phyloP scores from a whole-genome alignment of 305 asterid species.

The Fraxinus nigra region DNA sequence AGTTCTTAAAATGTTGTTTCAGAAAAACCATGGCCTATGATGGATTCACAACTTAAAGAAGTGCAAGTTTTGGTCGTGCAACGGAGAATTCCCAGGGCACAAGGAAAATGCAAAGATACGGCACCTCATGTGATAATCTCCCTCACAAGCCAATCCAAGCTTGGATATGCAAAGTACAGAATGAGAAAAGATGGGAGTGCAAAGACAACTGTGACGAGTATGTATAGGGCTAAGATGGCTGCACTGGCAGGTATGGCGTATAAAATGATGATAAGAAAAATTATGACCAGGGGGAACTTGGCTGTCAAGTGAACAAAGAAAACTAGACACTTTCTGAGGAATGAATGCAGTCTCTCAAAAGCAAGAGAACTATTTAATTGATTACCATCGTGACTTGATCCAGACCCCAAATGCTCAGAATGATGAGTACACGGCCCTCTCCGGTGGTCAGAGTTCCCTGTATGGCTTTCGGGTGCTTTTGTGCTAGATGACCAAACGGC shows the following conservation, averaged over 20 bases:
- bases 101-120: neutral
- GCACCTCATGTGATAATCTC: constrained; percentile 72
- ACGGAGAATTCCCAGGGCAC: neutral
- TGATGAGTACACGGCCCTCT: constrained; percentile 33
- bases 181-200: constrained; percentile 88
- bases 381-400: constrained; percentile 34
- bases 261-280: constrained; percentile 69
- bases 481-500: constrained; percentile 39
- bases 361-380: constrained; percentile 29
- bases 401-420: constrained; percentile 36
- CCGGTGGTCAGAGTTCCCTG: constrained; percentile 30
- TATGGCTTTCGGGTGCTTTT: constrained; percentile 23
- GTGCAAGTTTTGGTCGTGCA: neutral
- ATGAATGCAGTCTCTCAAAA: constrained; percentile 58
- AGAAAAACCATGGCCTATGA: neutral
- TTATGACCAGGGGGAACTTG: constrained; percentile 82
- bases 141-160: constrained; percentile 94
- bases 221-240: constrained; percentile 75
- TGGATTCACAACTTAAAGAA: neutral
- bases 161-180: constrained; percentile 89
- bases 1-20: neutral
- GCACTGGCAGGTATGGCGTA: constrained; percentile 92
- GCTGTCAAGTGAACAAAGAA: constrained; percentile 82
- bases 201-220: constrained; percentile 70
- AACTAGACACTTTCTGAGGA: constrained; percentile 53